A percentile compares a stretch with the other conserved stretches of the same genome.
Evolutionary conservation across 2,329 filamentous ascomycete genomes (phyloP).

Genomic region (Aspergillus carbonarius): DNA sequence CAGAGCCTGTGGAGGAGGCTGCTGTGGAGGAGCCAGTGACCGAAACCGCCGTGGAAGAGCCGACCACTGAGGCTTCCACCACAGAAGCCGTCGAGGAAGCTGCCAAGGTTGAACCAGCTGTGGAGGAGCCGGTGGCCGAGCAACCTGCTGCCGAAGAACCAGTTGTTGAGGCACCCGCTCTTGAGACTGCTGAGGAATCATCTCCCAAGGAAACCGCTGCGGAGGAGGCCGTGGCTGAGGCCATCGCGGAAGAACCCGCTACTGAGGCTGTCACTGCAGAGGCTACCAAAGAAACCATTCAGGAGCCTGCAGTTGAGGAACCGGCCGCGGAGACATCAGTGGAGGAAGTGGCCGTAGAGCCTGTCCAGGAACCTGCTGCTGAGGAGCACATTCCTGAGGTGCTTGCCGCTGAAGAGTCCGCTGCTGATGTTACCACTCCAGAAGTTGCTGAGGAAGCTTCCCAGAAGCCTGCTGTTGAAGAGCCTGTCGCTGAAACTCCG

Average conservation of each 20-base stretch:
- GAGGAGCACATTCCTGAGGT: background rate
- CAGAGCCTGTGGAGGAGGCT: background rate
- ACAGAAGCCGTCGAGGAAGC: conserved; percentile 1
- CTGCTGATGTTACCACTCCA: background rate
- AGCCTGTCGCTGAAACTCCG: background rate
- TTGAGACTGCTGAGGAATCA: conserved; percentile 5
- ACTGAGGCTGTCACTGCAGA: background rate
- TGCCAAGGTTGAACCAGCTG: background rate
- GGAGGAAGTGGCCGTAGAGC: background rate
- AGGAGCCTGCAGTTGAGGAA: background rate
- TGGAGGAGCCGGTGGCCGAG: background rate
- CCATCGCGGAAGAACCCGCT: background rate
- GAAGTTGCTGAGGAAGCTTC: conserved; percentile 7
- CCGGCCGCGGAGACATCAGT: background rate
- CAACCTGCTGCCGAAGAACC: background rate
- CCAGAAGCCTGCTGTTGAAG: background rate
- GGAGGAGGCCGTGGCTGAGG: background rate
- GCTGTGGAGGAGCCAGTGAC: background rate
- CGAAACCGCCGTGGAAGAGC: background rate
- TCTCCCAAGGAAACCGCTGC: background rate
- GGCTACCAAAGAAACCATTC: conserved; percentile 3
- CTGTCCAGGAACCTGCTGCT: background rate
- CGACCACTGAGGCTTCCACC: background rate
- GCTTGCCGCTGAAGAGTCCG: background rate
- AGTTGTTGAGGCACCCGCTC: background rate